Evolutionary conservation across 352 stramenopile genomes (phyloP).

Genomic region (Globisporangium okanoganense): DNA sequence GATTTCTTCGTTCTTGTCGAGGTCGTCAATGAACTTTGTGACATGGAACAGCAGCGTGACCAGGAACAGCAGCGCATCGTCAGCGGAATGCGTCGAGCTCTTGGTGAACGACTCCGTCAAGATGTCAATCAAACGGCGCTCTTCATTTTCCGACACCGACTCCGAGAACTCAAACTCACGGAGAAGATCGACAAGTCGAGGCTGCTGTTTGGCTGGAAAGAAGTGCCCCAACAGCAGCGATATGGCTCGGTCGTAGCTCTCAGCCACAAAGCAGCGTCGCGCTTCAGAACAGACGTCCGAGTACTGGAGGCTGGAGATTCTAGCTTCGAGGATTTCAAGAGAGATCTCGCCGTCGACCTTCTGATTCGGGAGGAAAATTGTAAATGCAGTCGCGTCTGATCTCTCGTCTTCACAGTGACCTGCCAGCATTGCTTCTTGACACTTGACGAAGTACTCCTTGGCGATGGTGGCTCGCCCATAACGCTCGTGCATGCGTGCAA

Average conservation of each 20-base stretch:
- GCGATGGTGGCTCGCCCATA: slow-evolving; percentile 35
- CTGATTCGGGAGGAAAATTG: slow-evolving; percentile 43
- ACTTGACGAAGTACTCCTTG: slow-evolving; percentile 58
- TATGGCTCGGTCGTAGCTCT: slow-evolving; percentile 37
- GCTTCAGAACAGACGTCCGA: slow-evolving; percentile 56
- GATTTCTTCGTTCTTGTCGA: slow-evolving; percentile 16
- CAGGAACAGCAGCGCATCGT: slow-evolving; percentile 32
- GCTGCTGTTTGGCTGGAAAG: slow-evolving; percentile 40
- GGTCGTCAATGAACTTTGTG: slow-evolving; percentile 29
- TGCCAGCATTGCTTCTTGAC: slow-evolving; percentile 26
- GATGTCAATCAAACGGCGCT: slow-evolving; percentile 27
- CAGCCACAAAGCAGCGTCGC: slow-evolving; percentile 29
- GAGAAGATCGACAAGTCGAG: slow-evolving; percentile 49
- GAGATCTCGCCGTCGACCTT: slow-evolving; percentile 35
- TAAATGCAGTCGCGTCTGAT: background rate
- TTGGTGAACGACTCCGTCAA: slow-evolving; percentile 36
- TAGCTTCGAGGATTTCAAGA: slow-evolving; percentile 32
- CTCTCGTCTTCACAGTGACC: background rate
- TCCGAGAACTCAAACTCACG: slow-evolving; percentile 44
- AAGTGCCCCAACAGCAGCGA: slow-evolving; percentile 43
- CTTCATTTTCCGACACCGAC: slow-evolving; percentile 6
- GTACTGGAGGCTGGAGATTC: slow-evolving; percentile 48
- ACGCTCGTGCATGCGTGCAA: slow-evolving; percentile 45
- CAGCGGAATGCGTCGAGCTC: slow-evolving; percentile 25
- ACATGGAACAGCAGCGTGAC: slow-evolving; percentile 40